These are phyloP conservation scores for Alternaria sp. DNA, from an alignment of 2,329 filamentous ascomycete species.

Conservation along the genomic window DNA sequence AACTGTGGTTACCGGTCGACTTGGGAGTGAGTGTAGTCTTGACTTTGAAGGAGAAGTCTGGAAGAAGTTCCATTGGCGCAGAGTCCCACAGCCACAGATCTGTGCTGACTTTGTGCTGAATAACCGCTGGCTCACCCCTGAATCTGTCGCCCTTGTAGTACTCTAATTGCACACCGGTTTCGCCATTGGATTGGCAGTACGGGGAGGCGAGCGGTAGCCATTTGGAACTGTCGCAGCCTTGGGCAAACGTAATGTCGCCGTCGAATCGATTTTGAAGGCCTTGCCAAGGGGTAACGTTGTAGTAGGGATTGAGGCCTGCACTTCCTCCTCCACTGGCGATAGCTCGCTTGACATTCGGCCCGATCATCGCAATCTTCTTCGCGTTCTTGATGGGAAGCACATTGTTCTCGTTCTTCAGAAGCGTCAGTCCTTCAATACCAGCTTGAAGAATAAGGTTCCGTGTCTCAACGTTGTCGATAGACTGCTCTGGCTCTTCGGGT, in stretches of 20 bases:
- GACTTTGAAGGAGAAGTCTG: constrained; percentile 70
- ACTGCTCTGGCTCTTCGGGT: constrained; percentile 64
- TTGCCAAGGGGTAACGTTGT: constrained; percentile 70
- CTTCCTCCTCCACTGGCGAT: constrained; percentile 74
- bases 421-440: constrained; percentile 68
- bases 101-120: constrained; percentile 68
- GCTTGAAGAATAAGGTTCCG: constrained; percentile 67
- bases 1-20: constrained; percentile 68
- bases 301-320: constrained; percentile 73
- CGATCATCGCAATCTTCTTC: constrained; percentile 70
- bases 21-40: constrained; percentile 68
- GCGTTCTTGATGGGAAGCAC: constrained; percentile 67
- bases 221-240: constrained; percentile 70
- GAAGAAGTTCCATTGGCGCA: constrained; percentile 67
- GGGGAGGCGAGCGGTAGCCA: constrained; percentile 70
- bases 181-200: constrained; percentile 65
- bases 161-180: constrained; percentile 69
- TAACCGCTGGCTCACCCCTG: constrained; percentile 63
- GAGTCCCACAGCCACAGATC: constrained; percentile 77
- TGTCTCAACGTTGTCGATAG: constrained; percentile 63
- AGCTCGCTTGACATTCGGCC: constrained; percentile 71
- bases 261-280: constrained; percentile 65
- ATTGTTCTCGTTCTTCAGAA: constrained; percentile 69
- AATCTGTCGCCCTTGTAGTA: constrained; percentile 72
- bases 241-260: constrained; percentile 66